These are phyloP conservation scores for Auricularia sp. DNA, from an alignment of 768 basidiomycete genomes.

Conservation along the genomic window DNA sequence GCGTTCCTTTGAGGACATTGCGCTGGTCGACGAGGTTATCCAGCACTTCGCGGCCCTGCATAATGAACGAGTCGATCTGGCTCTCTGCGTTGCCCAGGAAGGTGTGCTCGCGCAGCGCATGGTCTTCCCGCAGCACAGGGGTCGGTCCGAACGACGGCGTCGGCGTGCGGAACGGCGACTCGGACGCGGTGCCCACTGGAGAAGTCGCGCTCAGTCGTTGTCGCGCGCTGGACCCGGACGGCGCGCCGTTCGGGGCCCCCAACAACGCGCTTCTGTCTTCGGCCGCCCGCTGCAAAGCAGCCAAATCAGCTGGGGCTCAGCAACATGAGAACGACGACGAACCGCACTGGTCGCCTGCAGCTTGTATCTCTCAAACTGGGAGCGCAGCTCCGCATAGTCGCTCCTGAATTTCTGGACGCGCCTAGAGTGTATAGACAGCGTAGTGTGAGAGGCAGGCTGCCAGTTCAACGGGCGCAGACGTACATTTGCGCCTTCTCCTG, in stretches of 20 bases:
- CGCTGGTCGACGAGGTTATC: constrained; percentile 90
- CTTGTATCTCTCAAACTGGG: constrained; percentile 75
- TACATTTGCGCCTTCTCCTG: constrained; percentile 93
- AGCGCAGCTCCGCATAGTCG: constrained; percentile 76
- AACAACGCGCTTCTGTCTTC: constrained; percentile 8
- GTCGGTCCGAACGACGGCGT: constrained; percentile 40
- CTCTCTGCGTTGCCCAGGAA: constrained; percentile 79
- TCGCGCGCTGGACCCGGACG: constrained; percentile 47
- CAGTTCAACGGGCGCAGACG: constrained; percentile 16
- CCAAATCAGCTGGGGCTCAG: background rate
- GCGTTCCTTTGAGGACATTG: constrained; percentile 91
- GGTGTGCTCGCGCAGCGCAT: constrained; percentile 79
- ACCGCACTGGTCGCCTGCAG: constrained; percentile 43
- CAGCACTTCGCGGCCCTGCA: constrained; percentile 84
- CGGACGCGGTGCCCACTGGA: constrained; percentile 41
- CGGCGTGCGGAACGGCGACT: constrained; percentile 68
- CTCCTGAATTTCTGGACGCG: constrained; percentile 86
- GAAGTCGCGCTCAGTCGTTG: constrained; percentile 43
- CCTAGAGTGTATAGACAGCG: constrained; percentile 31
- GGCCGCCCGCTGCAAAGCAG: constrained; percentile 2
- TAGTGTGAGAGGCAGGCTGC: constrained; percentile 5
- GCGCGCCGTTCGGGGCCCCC: constrained; percentile 18
- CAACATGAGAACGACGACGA: constrained; percentile 12
- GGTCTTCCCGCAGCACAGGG: constrained; percentile 53
- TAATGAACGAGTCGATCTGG: constrained; percentile 80